Base-by-base conservation (phyloP, 73 alveolate species). In the Paramecium biaurelia region DNA sequence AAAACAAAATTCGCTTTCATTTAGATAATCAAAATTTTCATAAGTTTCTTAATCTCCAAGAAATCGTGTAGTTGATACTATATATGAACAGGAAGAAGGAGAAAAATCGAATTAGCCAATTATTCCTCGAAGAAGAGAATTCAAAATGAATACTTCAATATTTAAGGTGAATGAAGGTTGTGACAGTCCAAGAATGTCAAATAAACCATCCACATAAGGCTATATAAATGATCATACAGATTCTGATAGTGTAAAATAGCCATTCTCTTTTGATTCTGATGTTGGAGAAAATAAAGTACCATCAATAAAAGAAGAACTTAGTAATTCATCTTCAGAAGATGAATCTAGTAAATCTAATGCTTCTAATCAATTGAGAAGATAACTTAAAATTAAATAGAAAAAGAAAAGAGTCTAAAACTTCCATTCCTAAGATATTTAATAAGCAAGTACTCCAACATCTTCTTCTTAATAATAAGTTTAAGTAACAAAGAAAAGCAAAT, bases 151-250 rank as follows among this genome's bases (percentile, higher is more conserved):
- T 42, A 43, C 76, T 43, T 79, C 90, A 6, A 79, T 79, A 20
- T 79, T 79, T 45, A 79, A 79, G 18, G 90, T 79, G 24, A 79
- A 45, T 79, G 90, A 79, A 14, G 84, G 84, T 63, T 79, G 38
- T 30, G 90, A 79, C 9, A 30, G 63, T 79, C 90, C 90, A 6
- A 63, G 47, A 63, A 32, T 32, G 1, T 30, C 49, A 12, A 63
- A 30, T 26, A 63, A 32, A 63, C 84, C 84, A 30, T 63, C 4
- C 8, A 63, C 84, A 63, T 21, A 5, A 63, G 84, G 84, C 0
- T 63, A 26, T n/a, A 63, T 63, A 11, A 63, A 63, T 63, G 84
- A 63, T 30, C 84, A 63, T 63, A 63, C 84, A 30, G 84, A 63
- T 63, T 63, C 84, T 5, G 84, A 63, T n/a, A 63, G 84, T 63